Base-by-base conservation (phyloP, 1,139 yeast genomes). In the Waltiozyma solani region DNA sequence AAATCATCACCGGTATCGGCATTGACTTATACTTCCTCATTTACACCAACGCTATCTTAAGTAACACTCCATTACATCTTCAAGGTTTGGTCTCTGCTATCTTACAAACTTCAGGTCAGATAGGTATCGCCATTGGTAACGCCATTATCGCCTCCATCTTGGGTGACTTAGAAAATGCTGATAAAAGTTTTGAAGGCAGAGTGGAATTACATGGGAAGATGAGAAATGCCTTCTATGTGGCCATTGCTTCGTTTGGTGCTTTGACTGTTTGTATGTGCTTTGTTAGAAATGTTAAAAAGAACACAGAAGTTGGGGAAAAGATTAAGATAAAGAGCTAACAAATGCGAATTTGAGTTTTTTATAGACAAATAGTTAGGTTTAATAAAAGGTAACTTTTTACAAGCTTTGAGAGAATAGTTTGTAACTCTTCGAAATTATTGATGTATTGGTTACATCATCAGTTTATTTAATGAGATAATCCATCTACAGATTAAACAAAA, bases 1-100 rank as follows among this genome's bases (percentile, higher is more conserved):
- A 40, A 12, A 34, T 46, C 5, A 27, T 54, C 1, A 42, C 50
- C 5, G 41, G 59, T 1, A 41, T 38, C 34, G 58, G 58, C 0
- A 43, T 41, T 7, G 47, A 48, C n/a, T 17, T 42, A 2, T 42
- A 39, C 32, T 44, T 39, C 22, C 22, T 37, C 10, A 35, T 42
- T 4, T 44, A 39, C 17, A 21, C 32, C 17, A 39, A 41, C 19
- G 38, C 37, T 7, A 22, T 43, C 12, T 15, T 41, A 8, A 32
- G 35, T 13, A 20, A 39, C 3, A 36, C 47, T 14, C 47, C 47
- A 12, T 13, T 39, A 15, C 44, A 44, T 37, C 20, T 40, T 11
- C 46, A 44, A 35, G 44, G 44, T 21, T 35, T 40, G 24, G 44
- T 39, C 12, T 18, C 44, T 10, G 46, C 43, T 3, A 24, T 44